Evolutionary conservation across 83 land plant genomes (phyloP).

Genomic region (Thuja plicata): DNA sequence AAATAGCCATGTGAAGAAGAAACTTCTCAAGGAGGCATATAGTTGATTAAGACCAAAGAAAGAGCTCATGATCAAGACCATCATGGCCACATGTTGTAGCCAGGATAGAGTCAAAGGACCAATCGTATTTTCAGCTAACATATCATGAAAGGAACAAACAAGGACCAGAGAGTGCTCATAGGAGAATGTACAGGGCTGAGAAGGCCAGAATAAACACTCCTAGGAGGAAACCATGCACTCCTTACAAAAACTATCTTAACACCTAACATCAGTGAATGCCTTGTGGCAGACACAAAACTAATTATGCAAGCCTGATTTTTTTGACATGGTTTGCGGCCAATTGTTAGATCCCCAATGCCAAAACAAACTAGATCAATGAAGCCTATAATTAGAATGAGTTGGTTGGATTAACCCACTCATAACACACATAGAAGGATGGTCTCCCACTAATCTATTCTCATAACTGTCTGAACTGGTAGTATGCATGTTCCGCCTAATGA

Average conservation of each 20-base stretch:
- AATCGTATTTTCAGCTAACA: not conserved
- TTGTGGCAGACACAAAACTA: not conserved
- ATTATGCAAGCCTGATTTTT: not conserved
- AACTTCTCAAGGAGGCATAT: not conserved
- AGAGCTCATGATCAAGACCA: not conserved
- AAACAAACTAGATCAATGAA: not conserved
- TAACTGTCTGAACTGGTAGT: not conserved
- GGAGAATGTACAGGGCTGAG: constrained; percentile 1
- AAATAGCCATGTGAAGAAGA: not conserved
- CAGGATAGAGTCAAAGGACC: not conserved
- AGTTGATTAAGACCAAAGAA: not conserved
- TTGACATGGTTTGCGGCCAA: not conserved
- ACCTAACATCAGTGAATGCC: not conserved
- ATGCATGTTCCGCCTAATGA: not conserved
- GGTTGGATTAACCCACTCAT: not conserved
- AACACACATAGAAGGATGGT: not conserved
- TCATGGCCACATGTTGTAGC: not conserved
- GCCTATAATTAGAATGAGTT: not conserved
- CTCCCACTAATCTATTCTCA: not conserved
- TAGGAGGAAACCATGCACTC: not conserved
- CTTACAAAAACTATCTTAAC: not conserved
- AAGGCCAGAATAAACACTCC: not conserved
- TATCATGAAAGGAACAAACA: not conserved
- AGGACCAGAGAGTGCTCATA: not conserved
- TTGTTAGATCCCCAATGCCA: not conserved